phyloP scores from a whole-genome alignment of 257 asterid species.

The Nicotiana attenuata region DNA sequence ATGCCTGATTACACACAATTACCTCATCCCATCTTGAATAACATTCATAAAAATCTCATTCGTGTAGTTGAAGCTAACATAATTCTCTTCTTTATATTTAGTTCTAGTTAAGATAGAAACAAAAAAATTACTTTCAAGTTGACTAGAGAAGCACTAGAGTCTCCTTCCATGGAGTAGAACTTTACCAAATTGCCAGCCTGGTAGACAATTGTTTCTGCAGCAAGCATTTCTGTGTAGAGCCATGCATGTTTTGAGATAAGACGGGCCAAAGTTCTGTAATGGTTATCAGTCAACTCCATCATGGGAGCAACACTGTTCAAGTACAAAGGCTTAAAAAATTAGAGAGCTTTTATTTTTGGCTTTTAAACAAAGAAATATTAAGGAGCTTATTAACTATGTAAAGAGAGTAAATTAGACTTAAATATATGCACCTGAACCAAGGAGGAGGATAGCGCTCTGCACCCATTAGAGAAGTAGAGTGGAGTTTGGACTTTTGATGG shows the following conservation, averaged over 20 bases:
- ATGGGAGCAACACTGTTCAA: conserved; percentile 79
- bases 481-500: conserved; percentile 36
- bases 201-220: conserved; percentile 89
- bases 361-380: background rate
- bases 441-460: conserved; percentile 63
- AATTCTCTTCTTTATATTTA: background rate
- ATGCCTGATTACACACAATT: too few relatives aligned
- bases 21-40: too few relatives aligned
- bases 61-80: background rate
- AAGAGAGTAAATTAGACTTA: background rate
- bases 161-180: background rate
- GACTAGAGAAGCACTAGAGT: background rate
- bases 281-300: conserved; percentile 95
- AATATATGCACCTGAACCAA: conserved; percentile 73
- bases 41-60: too few relatives aligned
- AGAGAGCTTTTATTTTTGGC: background rate
- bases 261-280: conserved; percentile 88
- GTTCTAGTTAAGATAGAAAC: background rate
- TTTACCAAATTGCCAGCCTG: conserved; percentile 85
- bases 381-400: background rate
- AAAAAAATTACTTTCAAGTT: background rate
- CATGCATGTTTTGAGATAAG: conserved; percentile 77
- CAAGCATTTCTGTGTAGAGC: conserved; percentile 95
- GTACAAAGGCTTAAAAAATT: background rate
- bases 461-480: conserved; percentile 54